phyloP scores from a whole-genome alignment of 352 stramenopile species.

The Globisporangium ultimum region DNA sequence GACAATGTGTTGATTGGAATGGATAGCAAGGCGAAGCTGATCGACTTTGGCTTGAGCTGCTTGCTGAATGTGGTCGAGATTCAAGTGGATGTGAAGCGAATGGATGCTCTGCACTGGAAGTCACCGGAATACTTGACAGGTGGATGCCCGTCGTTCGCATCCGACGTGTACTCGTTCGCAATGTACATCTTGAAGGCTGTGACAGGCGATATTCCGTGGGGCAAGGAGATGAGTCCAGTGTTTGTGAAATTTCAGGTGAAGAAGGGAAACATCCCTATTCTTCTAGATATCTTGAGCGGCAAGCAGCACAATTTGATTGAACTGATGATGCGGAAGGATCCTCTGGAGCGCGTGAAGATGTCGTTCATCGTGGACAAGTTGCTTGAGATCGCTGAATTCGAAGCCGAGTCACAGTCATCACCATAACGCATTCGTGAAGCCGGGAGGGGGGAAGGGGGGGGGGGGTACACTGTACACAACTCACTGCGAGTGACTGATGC shows the following conservation, averaged over 20 bases:
- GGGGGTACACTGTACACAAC: too few relatives aligned
- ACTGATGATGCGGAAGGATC: not conserved
- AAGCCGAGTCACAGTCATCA: too few relatives aligned
- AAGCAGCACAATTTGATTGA: not conserved
- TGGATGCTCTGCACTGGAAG: not conserved
- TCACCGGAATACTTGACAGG: slow-evolving; percentile 4
- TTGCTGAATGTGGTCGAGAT: slow-evolving; percentile 3
- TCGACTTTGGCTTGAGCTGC: slow-evolving; percentile 23
- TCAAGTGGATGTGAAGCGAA: not conserved
- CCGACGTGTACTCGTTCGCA: slow-evolving; percentile 5
- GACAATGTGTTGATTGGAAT: slow-evolving; percentile 24
- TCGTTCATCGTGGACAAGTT: not conserved
- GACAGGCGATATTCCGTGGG: not conserved
- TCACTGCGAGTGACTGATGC: too few relatives aligned
- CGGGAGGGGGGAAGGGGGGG: too few relatives aligned
- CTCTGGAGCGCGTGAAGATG: not conserved
- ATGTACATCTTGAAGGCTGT: not conserved
- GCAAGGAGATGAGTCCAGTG: not conserved
- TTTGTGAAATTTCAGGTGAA: not conserved
- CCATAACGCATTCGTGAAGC: too few relatives aligned
- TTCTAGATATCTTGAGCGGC: not conserved
- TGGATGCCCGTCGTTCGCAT: slow-evolving; percentile 1
- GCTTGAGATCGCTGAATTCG: not conserved
- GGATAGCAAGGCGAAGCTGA: slow-evolving; percentile 21
- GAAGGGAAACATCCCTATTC: not conserved